These are phyloP conservation scores for Candida orba DNA, from an alignment of 805 yeast genomes.

Conservation along the genomic window DNA sequence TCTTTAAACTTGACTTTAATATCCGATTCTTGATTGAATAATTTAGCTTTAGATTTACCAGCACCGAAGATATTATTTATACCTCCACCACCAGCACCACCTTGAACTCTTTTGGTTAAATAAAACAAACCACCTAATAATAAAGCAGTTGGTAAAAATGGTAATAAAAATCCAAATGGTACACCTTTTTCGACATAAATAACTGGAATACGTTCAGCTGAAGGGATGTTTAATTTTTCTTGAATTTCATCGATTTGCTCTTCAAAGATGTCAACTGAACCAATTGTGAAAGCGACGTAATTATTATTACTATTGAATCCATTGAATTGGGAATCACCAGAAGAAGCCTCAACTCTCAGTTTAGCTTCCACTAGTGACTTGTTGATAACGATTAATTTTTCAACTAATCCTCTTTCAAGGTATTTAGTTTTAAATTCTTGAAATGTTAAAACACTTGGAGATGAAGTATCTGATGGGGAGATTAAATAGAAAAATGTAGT, in stretches of 20 bases:
- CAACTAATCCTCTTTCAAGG: conserved; percentile 72
- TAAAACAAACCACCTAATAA: conserved; percentile 65
- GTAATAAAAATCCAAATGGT: conserved; percentile 53
- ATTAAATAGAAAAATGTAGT: conserved; percentile 30
- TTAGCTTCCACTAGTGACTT: conserved; percentile 59
- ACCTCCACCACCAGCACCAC: conserved; percentile 45
- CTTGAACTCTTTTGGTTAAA: conserved; percentile 35
- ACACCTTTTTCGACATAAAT: conserved; percentile 64
- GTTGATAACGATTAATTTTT: conserved; percentile 67
- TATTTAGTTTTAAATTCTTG: conserved; percentile 80
- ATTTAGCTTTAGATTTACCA: conserved; percentile 73
- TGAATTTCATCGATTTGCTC: conserved; percentile 72
- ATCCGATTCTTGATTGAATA: conserved; percentile 76
- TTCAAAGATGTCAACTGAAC: conserved; percentile 81
- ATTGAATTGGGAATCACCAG: conserved; percentile 44
- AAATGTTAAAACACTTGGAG: conserved; percentile 51
- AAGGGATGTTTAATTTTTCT: conserved; percentile 58
- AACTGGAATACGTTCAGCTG: conserved; percentile 70
- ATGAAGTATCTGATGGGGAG: conserved; percentile 21
- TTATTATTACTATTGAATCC: conserved; percentile 26
- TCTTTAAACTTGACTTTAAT: conserved; percentile 78
- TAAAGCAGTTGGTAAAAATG: conserved; percentile 74
- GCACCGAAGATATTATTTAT: conserved; percentile 66
- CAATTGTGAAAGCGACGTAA: conserved; percentile 68
- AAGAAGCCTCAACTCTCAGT: conserved; percentile 34